Evolutionary conservation across 768 basidiomycete species (phyloP).

Genomic region (Suillus placidus): DNA sequence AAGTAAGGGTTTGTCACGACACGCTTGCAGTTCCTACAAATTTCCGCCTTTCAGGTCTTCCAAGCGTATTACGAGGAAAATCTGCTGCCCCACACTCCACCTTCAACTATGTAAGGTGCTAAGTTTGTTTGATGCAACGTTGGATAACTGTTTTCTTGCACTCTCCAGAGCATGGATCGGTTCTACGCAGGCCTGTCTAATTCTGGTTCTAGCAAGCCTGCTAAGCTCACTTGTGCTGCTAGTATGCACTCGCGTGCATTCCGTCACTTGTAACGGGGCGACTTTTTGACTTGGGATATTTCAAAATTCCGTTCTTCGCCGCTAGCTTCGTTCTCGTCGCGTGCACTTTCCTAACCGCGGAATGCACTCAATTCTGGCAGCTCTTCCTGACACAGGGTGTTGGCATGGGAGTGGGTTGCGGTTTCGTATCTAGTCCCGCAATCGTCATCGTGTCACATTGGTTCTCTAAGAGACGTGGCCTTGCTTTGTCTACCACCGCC

Average conservation of each 20-base stretch:
- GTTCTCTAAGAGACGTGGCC: constrained; percentile 58
- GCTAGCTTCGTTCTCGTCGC: constrained; percentile 54
- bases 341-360: constrained; percentile 63
- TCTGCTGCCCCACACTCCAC: constrained; percentile 48
- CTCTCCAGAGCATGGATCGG: constrained; percentile 74
- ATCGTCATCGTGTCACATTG: constrained; percentile 68
- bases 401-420: constrained; percentile 60
- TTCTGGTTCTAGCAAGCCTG: constrained; percentile 1
- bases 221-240: not conserved
- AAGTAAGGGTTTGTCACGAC: constrained; percentile 26
- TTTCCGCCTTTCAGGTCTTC: constrained; percentile 51
- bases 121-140: not conserved
- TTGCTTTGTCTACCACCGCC: constrained; percentile 64
- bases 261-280: constrained; percentile 67
- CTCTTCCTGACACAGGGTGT: constrained; percentile 77
- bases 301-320: constrained; percentile 49
- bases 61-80: constrained; percentile 70
- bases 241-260: constrained; percentile 67
- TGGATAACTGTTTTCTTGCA: not conserved
- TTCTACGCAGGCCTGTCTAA: constrained; percentile 58
- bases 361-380: constrained; percentile 79
- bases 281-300: constrained; percentile 74
- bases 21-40: constrained; percentile 1
- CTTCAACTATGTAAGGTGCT: constrained; percentile 61
- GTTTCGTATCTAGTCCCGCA: constrained; percentile 65